phyloP scores from a whole-genome alignment of 208 protist species.

The Trypanosoma scelopori region DNA sequence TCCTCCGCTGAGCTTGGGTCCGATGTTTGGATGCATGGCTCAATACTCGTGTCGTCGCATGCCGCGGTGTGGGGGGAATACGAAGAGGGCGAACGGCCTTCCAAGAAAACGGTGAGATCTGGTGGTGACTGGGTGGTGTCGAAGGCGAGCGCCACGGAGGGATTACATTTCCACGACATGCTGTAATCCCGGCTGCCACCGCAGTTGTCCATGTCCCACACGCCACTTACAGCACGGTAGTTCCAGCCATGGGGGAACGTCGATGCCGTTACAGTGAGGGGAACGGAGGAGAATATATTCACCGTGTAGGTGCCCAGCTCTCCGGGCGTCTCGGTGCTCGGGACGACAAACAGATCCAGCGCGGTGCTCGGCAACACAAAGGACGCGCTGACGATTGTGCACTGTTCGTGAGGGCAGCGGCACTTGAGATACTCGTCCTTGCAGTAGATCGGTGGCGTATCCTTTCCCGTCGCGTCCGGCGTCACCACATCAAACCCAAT shows the following conservation, averaged over 20 bases:
- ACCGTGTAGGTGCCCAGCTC: constrained; percentile 65
- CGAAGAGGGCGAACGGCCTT: constrained; percentile 4
- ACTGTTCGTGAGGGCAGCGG: constrained; percentile 35
- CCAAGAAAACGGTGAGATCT: constrained; percentile 50
- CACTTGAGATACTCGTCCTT: constrained; percentile 41
- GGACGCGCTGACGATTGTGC: constrained; percentile 39
- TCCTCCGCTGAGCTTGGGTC: not conserved
- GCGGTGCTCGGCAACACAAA: constrained; percentile 37
- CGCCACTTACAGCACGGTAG: constrained; percentile 49
- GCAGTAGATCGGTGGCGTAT: constrained; percentile 46
- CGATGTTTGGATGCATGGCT: not conserved
- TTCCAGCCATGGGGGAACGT: constrained; percentile 75
- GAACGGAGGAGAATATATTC: constrained; percentile 61
- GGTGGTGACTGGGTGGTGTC: constrained; percentile 15
- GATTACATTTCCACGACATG: constrained; percentile 85
- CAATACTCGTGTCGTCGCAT: not conserved
- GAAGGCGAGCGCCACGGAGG: constrained; percentile 45
- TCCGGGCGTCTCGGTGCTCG: constrained; percentile 47
- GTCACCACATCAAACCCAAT: constrained; percentile 76
- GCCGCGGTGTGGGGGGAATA: too few relatives aligned
- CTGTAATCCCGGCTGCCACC: constrained; percentile 64
- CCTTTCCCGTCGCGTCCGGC: constrained; percentile 30
- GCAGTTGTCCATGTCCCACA: constrained; percentile 71
- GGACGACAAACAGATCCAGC: constrained; percentile 71
- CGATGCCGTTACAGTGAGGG: constrained; percentile 39